Percentiles rank a stretch among this genome's conserved stretches.
phyloP scores from a whole-genome alignment of 1,284 basidiomycete genomes.

The Acaromyces ingoldii region DNA sequence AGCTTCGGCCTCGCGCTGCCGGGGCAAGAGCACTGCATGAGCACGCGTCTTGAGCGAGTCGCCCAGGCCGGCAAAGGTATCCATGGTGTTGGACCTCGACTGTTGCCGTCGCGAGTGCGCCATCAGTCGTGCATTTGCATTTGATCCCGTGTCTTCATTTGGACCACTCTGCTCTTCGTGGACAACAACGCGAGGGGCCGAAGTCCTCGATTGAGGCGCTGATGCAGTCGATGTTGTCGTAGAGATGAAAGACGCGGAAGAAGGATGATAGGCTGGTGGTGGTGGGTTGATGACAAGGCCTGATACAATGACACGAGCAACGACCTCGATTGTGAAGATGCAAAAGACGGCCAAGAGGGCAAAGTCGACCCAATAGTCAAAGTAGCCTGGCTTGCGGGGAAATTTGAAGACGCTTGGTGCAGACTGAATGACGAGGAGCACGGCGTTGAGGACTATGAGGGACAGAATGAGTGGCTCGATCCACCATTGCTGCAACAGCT shows the following conservation, averaged over 20 bases:
- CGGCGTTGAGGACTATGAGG: slow-evolving; percentile 77
- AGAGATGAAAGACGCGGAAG: too few relatives aligned
- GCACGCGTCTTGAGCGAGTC: slow-evolving; percentile 27
- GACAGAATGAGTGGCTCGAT: slow-evolving; percentile 80
- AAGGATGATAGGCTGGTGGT: slow-evolving; percentile 16
- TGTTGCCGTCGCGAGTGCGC: slow-evolving; percentile 16
- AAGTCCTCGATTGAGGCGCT: slow-evolving; percentile 4
- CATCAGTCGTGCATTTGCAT: not conserved
- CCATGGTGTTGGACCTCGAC: slow-evolving; percentile 38
- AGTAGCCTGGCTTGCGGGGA: slow-evolving; percentile 63
- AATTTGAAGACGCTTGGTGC: slow-evolving; percentile 56
- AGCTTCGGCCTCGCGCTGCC: too few relatives aligned
- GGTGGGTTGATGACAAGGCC: slow-evolving; percentile 82
- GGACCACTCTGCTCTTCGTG: slow-evolving; percentile 8
- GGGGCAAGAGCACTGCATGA: too few relatives aligned
- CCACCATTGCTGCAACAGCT: slow-evolving; percentile 53
- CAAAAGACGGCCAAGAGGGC: slow-evolving; percentile 75
- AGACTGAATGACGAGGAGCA: slow-evolving; percentile 77
- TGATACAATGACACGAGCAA: slow-evolving; percentile 82
- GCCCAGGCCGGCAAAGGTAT: slow-evolving; percentile 30
- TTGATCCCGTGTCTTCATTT: not conserved
- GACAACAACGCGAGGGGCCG: not conserved
- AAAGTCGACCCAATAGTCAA: slow-evolving; percentile 81
- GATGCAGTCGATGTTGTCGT: too few relatives aligned
- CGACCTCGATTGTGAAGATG: slow-evolving; percentile 83